Conservation (phyloP, 805 yeast species). For the Brettanomyces anomalus region DNA sequence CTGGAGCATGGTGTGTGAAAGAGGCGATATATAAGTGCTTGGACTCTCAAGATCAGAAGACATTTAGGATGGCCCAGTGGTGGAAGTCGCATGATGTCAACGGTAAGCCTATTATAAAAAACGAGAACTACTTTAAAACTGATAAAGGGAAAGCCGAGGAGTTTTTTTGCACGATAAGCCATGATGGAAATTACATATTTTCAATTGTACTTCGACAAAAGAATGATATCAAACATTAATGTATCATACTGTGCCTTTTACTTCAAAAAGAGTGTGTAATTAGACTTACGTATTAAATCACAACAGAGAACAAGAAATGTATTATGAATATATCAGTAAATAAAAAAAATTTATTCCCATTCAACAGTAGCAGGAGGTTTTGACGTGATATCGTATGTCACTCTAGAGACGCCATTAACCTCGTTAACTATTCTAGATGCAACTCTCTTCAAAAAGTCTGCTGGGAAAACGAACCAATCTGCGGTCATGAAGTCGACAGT, state of each 20-base stretch:
- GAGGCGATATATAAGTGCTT: conserved; percentile 66
- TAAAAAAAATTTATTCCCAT: conserved; percentile 64
- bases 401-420: conserved; percentile 98
- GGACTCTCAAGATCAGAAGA: conserved; percentile 36
- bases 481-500: conserved; percentile 99
- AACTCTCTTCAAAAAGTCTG: conserved; percentile 82
- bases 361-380: conserved; percentile 99
- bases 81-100: conserved; percentile 30
- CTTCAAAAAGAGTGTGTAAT: no score
- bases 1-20: conserved; percentile 65
- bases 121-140: conserved; percentile 18
- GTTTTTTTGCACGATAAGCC: conserved; percentile 50
- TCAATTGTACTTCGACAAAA: conserved; percentile 38
- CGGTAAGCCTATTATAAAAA: conserved; percentile 36
- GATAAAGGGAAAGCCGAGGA: conserved; percentile 26
- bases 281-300: no score
- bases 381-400: conserved; percentile 95
- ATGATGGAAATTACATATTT: conserved; percentile 52
- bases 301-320: no score
- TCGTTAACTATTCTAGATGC: conserved; percentile 96
- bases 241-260: no score
- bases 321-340: conserved; percentile 1
- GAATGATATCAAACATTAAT: background rate
- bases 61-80: conserved; percentile 54
- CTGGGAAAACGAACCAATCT: conserved; percentile 95